These are phyloP conservation scores for Taphrina sp. DNA, from an alignment of 1,139 yeast species.

Conservation along the genomic window DNA sequence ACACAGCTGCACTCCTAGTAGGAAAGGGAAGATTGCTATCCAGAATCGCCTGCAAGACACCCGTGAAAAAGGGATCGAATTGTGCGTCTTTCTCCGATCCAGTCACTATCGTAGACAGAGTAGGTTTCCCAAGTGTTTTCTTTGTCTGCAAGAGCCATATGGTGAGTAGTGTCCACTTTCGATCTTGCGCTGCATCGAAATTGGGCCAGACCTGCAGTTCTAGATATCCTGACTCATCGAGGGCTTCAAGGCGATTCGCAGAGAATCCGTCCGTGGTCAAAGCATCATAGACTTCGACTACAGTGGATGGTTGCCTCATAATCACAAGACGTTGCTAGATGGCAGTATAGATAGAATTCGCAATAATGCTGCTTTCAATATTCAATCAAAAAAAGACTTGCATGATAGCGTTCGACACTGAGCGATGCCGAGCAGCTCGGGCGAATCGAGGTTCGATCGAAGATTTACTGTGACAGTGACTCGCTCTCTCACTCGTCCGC, in stretches of 20 bases:
- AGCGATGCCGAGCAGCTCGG: no score
- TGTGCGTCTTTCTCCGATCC: neutral
- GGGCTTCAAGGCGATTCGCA: neutral
- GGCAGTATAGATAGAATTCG: no score
- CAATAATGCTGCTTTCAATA: no score
- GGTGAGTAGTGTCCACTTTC: neutral
- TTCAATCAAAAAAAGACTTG: no score
- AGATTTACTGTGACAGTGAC: no score
- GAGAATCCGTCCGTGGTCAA: conserved; percentile 6
- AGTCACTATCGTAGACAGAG: neutral
- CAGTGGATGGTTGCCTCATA: no score
- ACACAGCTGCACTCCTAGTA: neutral
- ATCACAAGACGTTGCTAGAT: no score
- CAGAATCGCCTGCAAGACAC: neutral
- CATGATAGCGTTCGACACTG: no score
- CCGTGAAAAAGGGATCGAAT: neutral
- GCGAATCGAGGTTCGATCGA: no score
- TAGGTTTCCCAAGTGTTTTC: neutral
- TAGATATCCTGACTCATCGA: conserved; percentile 1
- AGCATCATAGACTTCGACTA: conserved; percentile 3
- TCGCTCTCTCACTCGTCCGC: no score
- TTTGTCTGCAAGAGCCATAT: neutral
- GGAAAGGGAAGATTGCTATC: conserved; percentile 3
- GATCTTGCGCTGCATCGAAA: neutral
- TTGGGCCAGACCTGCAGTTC: conserved; percentile 6